phyloP scores from a whole-genome alignment of 331 rosid genomes.

The Phaseolus coccineus region DNA sequence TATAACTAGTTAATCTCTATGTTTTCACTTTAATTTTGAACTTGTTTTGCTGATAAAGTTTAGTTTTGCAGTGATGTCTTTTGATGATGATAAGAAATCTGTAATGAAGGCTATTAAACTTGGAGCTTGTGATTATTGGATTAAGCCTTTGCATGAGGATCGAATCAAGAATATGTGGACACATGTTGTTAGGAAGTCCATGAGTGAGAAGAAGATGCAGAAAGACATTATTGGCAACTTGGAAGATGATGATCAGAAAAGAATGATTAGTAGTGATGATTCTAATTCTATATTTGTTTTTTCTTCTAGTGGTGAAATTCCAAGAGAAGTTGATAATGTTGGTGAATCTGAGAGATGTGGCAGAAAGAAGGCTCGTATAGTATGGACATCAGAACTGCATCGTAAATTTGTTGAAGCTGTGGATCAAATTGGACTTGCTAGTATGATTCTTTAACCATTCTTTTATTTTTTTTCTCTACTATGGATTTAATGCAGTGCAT shows the following conservation, averaged over 20 bases:
- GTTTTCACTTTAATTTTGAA: too few species aligned
- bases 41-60: neutral
- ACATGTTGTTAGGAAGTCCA: slow-evolving; percentile 60
- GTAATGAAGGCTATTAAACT: slow-evolving; percentile 56
- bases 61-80: slow-evolving; percentile 72
- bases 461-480: too few species aligned
- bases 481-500: too few species aligned
- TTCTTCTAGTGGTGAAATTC: too few species aligned
- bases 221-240: neutral
- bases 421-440: neutral
- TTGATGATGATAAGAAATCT: slow-evolving; percentile 51
- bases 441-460: neutral
- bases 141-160: slow-evolving; percentile 66
- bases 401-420: neutral
- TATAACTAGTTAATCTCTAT: neutral
- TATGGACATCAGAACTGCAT: neutral
- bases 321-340: too few species aligned
- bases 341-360: too few species aligned
- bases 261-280: too few species aligned
- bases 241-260: neutral
- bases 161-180: slow-evolving; percentile 73
- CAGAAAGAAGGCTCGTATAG: too few species aligned
- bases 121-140: slow-evolving; percentile 80
- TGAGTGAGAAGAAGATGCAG: slow-evolving; percentile 48
- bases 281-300: too few species aligned